Evolutionary conservation across 2,329 filamentous ascomycete genomes (phyloP).

Genomic region (Colletotrichum musae): DNA sequence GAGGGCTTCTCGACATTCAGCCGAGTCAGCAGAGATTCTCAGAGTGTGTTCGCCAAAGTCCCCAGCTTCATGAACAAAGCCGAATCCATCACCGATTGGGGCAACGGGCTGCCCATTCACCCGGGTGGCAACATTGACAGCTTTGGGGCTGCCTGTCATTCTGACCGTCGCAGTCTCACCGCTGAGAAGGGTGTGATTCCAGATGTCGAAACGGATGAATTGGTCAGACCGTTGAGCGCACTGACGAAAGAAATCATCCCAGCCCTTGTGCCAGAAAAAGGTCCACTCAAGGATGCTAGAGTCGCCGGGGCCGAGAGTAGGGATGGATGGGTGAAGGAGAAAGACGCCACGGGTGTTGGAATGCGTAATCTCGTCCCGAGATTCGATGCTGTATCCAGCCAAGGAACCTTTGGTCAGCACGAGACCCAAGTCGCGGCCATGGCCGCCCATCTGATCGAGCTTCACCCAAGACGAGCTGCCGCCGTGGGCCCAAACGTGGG

Average conservation of each 20-base stretch:
- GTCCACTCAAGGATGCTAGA: slow-evolving; percentile 27
- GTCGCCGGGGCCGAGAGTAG: slow-evolving; percentile 24
- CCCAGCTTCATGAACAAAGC: slow-evolving; percentile 14
- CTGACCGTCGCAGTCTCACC: slow-evolving; percentile 8
- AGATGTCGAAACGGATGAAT: slow-evolving; percentile 25
- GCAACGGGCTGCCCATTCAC: slow-evolving; percentile 14
- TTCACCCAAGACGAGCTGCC: slow-evolving; percentile 37
- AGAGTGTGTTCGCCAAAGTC: slow-evolving; percentile 19
- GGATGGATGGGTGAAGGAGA: slow-evolving; percentile 32
- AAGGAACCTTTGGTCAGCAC: slow-evolving; percentile 33
- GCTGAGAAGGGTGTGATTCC: slow-evolving; percentile 16
- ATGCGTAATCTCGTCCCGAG: slow-evolving; percentile 30
- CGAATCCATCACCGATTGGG: slow-evolving; percentile 6
- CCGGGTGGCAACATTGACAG: slow-evolving; percentile 18
- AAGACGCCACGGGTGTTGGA: slow-evolving; percentile 39
- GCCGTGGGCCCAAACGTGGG: slow-evolving; percentile 36
- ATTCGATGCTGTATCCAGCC: slow-evolving; percentile 39
- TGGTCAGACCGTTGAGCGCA: slow-evolving; percentile 26
- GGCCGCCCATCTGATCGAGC: slow-evolving; percentile 38
- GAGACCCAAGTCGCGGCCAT: slow-evolving; percentile 31
- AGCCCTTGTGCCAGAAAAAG: slow-evolving; percentile 36
- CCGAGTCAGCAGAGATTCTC: slow-evolving; percentile 1
- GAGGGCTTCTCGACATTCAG: slow-evolving; percentile 1
- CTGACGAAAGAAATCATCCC: slow-evolving; percentile 33
- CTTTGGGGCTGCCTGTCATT: slow-evolving; percentile 8